phyloP scores from a whole-genome alignment of 768 basidiomycete genomes.

The Russula vinacea region DNA sequence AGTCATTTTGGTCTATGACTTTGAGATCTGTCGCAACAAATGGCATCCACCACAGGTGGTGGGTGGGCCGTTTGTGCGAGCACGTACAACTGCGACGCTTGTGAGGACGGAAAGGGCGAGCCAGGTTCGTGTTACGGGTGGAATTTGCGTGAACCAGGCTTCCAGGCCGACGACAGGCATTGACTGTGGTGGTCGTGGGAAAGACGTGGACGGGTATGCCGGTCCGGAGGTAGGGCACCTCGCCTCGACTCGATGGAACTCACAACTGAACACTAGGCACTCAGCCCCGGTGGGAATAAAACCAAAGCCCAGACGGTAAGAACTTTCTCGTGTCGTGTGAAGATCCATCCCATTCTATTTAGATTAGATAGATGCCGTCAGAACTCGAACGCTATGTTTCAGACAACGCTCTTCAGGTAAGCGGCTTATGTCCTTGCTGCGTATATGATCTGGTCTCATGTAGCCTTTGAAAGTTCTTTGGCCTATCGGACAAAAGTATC shows the following conservation, averaged over 20 bases:
- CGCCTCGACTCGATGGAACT: background rate
- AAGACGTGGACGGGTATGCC: background rate
- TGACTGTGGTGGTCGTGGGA: background rate
- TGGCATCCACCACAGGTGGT: no score
- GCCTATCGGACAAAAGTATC: slow-evolving; percentile 77
- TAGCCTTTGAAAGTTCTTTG: slow-evolving; percentile 59
- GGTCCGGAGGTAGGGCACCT: background rate
- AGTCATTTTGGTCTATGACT: background rate
- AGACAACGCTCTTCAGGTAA: slow-evolving; percentile 70
- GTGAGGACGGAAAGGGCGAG: slow-evolving; percentile 72
- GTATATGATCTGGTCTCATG: background rate
- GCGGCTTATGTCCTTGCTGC: slow-evolving; percentile 32
- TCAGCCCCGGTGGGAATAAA: no score
- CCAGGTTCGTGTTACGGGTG: slow-evolving; percentile 89
- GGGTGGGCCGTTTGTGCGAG: background rate
- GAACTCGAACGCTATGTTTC: slow-evolving; percentile 70
- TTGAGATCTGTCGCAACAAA: background rate
- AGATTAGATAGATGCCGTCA: slow-evolving; percentile 50
- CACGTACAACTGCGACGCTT: slow-evolving; percentile 80
- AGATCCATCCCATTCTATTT: no score
- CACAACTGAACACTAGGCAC: no score
- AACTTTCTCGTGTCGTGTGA: no score
- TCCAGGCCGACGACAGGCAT: slow-evolving; percentile 87
- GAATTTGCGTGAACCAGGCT: slow-evolving; percentile 88
- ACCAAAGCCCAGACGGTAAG: no score